Evolutionary conservation across 1,139 yeast species (phyloP), one percentile per base, ranked within the genome.

Genomic region (Spencermartinsiella ligniputridi): DNA sequence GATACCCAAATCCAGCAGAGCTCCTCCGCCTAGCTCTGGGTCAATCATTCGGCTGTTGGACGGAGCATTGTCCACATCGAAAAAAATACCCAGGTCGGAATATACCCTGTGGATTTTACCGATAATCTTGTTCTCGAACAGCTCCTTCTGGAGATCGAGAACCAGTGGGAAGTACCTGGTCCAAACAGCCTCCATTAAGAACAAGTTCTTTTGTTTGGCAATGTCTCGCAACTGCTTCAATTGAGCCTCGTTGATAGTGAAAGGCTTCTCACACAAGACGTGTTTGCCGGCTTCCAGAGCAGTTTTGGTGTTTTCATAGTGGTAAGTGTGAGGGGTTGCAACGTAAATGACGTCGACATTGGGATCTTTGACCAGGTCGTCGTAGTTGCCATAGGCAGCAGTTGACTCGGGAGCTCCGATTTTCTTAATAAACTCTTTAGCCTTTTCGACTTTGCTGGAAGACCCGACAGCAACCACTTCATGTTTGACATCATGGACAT

Each of bases 101-200:
- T 57, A 53, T 12, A 77, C 61, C 22, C 79, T 63, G 51, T 65
- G 62, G 15, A 76, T 62, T 15, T 69, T 71, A 2, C 83, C 83
- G 48, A 79, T 56, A 12, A 68, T 62, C 48, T 69, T 64, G 24
- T 76, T 72, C 21, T 70, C 67, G 51, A 71, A 74, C 25, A 79
- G 56, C 47, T 68, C 61, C 29, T 67, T 48, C 49, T 70, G 65
- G 44, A 78, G 62, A 22, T 66, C 66, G 20, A 57, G 47, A 32
- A 74, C 66, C 16, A 76, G 55, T 1, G 85, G 85, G 66, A 79
- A 75, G 56, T 75, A 79, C 40, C 84, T 66, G 1, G 83, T 76
- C 86, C 86, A 80, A 44, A 79, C 74, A 2, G 78, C 85, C 57
- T 80, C 86, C 83, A 80, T 75, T 44, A 79, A 64, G 53, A 75